phyloP scores from a whole-genome alignment of 176 grass and related monocot species.

The Carex myosuroides region DNA sequence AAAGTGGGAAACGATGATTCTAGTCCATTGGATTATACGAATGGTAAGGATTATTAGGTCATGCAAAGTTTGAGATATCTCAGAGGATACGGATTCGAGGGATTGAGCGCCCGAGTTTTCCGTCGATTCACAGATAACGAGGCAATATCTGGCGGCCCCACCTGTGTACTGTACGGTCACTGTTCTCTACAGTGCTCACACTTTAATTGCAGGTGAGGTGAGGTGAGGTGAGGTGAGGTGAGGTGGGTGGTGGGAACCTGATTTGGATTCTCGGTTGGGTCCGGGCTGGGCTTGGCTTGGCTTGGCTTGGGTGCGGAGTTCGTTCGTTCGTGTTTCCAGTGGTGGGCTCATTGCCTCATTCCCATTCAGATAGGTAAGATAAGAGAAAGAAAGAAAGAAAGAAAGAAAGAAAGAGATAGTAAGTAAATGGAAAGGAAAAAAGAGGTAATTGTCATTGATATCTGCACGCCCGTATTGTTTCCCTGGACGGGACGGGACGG shows the following conservation, averaged over 20 bases:
- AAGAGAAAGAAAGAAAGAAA: too few species aligned
- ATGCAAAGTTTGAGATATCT: too few species aligned
- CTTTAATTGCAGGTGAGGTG: constrained; percentile 5
- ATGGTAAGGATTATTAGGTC: too few species aligned
- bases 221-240: neutral
- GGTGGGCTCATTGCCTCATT: neutral
- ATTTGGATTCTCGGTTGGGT: neutral
- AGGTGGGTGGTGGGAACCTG: neutral
- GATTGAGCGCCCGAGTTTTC: constrained; percentile 25
- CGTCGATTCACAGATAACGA: constrained; percentile 30
- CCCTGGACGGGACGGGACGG: neutral
- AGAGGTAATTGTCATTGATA: neutral
- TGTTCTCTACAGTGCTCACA: neutral
- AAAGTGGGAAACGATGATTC: too few species aligned
- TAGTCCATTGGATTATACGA: too few species aligned
- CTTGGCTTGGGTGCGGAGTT: neutral
- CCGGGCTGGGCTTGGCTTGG: neutral
- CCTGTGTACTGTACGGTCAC: neutral
- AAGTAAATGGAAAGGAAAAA: neutral
- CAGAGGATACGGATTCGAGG: too few species aligned
- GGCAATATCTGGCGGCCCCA: constrained; percentile 5
- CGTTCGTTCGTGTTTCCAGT: neutral
- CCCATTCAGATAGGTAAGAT: neutral
- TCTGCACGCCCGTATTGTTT: constrained; percentile 19
- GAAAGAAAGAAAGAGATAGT: neutral